Base-by-base conservation (phyloP, 495 filamentous ascomycete species). In the Wilcoxina mikolae region DNA sequence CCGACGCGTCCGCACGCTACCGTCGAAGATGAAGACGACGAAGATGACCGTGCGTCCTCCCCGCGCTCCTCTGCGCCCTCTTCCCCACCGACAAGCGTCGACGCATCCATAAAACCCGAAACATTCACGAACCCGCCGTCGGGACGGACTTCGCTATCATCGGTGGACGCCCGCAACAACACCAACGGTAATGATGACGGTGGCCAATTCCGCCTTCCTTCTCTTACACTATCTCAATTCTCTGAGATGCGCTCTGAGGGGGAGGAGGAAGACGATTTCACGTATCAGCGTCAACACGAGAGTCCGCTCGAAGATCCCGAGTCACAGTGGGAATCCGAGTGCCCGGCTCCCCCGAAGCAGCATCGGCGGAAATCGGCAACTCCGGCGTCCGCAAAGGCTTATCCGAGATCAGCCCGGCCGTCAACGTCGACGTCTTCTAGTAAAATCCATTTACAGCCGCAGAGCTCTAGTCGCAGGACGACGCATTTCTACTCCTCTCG, bases 401-500 rank as follows among this genome's bases (percentile, higher is more conserved):
- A 24, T 23, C 22, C 42, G 9, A n/a, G 18, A 22, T 45, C 42
- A 17, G 5, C 45, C 20, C 23, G 45, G 27, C 17, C 39, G 39
- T 9, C 17, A 18, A 9, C 7, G 23, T 45, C 42, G 12, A 17
- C 9, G 5, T 45, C 42, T 45, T 45, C 42, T 5, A 20, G 9
- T 45, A 9, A 20, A 5, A 11, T 10, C 7, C 45, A 49, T 4
- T 23, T 26, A 20, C 45, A 49, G 23, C 45, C 24, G 7, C 23
- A 10, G 4, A 25, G 22, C 45, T 12, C 5, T 5, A 17, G 15
- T 9, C 42, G 42, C 7, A 45, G 22, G 22, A 5, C 12, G 22
- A n/a, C 42, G 15, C 42, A 50, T 28, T 50, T n/a, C 26, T 52
- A 7, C 49, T 20, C 78, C 75, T 56, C 77, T 70, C 38, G 78